Evolutionary conservation across 352 stramenopile species (phyloP), one percentile per base, ranked within the genome.

Genomic region (Pythium graminicola): DNA sequence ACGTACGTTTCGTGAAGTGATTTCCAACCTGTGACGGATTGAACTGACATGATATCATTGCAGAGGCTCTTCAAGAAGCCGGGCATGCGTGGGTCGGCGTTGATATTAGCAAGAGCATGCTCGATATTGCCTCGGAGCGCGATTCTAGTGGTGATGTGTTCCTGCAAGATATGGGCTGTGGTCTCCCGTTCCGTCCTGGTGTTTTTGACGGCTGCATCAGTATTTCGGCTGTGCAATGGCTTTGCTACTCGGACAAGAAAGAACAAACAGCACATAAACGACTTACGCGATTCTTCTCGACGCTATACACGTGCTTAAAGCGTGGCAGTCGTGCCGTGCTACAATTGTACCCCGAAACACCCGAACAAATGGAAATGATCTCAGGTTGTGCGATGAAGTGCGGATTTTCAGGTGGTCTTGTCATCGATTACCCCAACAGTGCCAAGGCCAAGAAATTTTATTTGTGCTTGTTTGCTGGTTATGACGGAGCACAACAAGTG

Each of bases 371-470:
- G 83, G 85, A 97, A 50, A 76, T 97, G 58, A 95, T 97, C 52
- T 95, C 88, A 10, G 64, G 69, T 31, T 88, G 79, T 16, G 89
- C 89, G 24, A 95, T 95, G 85, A 80, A 74, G 44, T 92, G 81
- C 33, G 89, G 87, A 8, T 97, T 97, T 67, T 95, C 87, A 0
- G 93, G 97, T 31, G 97, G 97, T 61, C 79, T 99, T 26, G 96
- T 99, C 7, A 96, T 99, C 16, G 97, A 99, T 69, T 99, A 98
- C 70, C 97, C 97, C 7, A 99, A 99, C 72, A 98, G 75, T 69
- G 82, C 97, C 31, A 99, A 99, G 64, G 97, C 97, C 28, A 99
- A 99, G 79, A 99, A 99, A 68, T 98, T 99, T 73, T 99, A 99
- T 67, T 66, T 99, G 16, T 95, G 98, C 47, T 86, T 97, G 27